A percentile compares a stretch with the other conserved stretches of the same genome.
These are phyloP conservation scores for Lactuca sativa DNA, from an alignment of 129 eudicot species.

Conservation along the genomic window DNA sequence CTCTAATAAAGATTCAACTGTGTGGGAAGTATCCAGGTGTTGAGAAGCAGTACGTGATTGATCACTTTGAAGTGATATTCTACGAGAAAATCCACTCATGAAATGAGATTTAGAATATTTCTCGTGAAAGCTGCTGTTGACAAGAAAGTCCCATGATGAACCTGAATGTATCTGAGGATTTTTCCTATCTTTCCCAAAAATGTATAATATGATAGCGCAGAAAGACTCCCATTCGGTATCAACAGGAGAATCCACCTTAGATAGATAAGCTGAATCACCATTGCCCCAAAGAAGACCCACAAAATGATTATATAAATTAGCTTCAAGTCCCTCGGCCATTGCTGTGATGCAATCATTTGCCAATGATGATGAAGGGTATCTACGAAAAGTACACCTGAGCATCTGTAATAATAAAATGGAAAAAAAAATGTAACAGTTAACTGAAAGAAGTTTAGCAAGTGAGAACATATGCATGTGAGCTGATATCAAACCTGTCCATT, in stretches of 20 bases:
- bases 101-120: conserved; percentile 48
- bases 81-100: conserved; percentile 42
- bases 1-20: conserved; percentile 52
- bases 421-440: background rate
- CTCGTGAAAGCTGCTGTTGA: conserved; percentile 67
- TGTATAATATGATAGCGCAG: conserved; percentile 47
- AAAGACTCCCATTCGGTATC: conserved; percentile 91
- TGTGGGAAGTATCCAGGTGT: conserved; percentile 39
- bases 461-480: conserved; percentile 8
- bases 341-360: conserved; percentile 88
- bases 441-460: conserved; percentile 9
- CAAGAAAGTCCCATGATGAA: conserved; percentile 89
- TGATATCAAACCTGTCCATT: conserved; percentile 66
- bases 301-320: conserved; percentile 61
- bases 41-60: conserved; percentile 37
- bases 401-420: conserved; percentile 38
- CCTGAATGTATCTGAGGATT: conserved; percentile 25
- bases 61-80: conserved; percentile 30
- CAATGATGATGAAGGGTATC: conserved; percentile 84
- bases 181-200: conserved; percentile 45
- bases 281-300: conserved; percentile 78
- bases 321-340: conserved; percentile 82
- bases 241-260: conserved; percentile 46
- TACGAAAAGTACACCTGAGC: conserved; percentile 80
- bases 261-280: conserved; percentile 53